Base-by-base conservation (phyloP, 768 basidiomycete species). In the Lactarius indigo region DNA sequence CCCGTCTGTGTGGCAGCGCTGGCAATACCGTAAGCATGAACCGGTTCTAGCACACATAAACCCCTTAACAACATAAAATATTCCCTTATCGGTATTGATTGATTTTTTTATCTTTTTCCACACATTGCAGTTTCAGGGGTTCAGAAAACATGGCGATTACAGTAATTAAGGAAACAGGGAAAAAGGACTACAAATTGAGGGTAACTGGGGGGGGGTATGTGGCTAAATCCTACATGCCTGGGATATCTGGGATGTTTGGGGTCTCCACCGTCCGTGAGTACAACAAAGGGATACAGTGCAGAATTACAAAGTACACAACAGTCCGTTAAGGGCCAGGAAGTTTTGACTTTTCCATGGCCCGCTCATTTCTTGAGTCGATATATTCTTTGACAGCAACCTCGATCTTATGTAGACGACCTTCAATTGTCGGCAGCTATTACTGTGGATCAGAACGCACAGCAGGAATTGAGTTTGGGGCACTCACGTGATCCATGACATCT, bases 401-500 rank as follows among this genome's bases (percentile, higher is more conserved):
- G 50, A 69, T 68, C 50, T 56, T 67, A 56, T 63, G 61, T 18
- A 69, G 54, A 23, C 68, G 65, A 26, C 68, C 68, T 31, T 69
- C 68, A 9, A 69, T 59, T 10, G 61, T 60, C 39, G 68, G 68
- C 41, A 69, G 17, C 68, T 69, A 44, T 60, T 12, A 23, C 50
- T 15, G 47, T 13, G 31, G 18, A 44, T 66, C 18, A 66, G 56
- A 42, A 57, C 3, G n/a, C 57, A 35, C 8, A 8, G 39, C 17
- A 47, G 10, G 12, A 23, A 31, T 35, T 39, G 47, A 42, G n/a
- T n/a, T 17, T 18, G 50, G 54, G 31, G 23, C 39, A 63, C 66
- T 33, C 26, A 68, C 66, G 15, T 68, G 66, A 28, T 68, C 66
- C 66, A 68, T 68, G 30, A 64, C 66, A n/a, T 68, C 66, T 8